Base-by-base conservation (phyloP, 2,329 filamentous ascomycete species). In the Chaetoscypha palmicola region DNA sequence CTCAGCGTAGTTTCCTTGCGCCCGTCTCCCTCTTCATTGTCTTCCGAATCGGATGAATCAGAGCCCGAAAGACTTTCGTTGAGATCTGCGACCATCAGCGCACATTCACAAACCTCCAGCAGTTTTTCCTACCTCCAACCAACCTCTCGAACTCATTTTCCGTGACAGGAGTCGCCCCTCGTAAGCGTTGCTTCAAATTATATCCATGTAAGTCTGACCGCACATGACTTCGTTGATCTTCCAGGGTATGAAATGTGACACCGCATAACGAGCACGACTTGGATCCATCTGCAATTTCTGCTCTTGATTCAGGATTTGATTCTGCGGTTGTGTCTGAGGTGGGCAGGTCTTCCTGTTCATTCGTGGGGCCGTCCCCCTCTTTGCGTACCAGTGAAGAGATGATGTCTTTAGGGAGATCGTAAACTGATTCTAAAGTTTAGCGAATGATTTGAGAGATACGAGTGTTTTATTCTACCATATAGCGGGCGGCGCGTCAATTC, bases 31-130 rank as follows among this genome's bases (percentile, higher is more conserved):
- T 70, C 70, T 22, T 73, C 71, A 0, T 86, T 83, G 0, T 83
- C 79, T 5, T 90, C 86, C 0, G 76, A 79, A 40, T 83, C 80
- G 1, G 79, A 77, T 1, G 79, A 81, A 41, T 89, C 62, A 1
- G 89, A 95, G 11, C 94, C 92, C 1, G 92, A 97, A 47, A 94
- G 74, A 58, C 86, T 92, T 69, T 98, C 91, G 55, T 96, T 86
- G 24, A 98, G 70, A 47, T 92, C 79, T 55, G 41, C 37, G 3
- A 24, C 55, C 39, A 43, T 38, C 19, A 43, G 21, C 37, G 8
- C 17, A 43, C 21, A 20, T 20, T 23, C 10, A 34, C 11, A 33
- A 12, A 19, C 14, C 32, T 2, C 21, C 7, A 2, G 7, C 2
- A n/a, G 3, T 12, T 11, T 14, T 14, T 5, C 41, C 28, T 53